Percentiles rank a stretch among this genome's conserved stretches.
phyloP scores from a whole-genome alignment of 2,329 filamentous ascomycete genomes.

The Claviceps spartinae region DNA sequence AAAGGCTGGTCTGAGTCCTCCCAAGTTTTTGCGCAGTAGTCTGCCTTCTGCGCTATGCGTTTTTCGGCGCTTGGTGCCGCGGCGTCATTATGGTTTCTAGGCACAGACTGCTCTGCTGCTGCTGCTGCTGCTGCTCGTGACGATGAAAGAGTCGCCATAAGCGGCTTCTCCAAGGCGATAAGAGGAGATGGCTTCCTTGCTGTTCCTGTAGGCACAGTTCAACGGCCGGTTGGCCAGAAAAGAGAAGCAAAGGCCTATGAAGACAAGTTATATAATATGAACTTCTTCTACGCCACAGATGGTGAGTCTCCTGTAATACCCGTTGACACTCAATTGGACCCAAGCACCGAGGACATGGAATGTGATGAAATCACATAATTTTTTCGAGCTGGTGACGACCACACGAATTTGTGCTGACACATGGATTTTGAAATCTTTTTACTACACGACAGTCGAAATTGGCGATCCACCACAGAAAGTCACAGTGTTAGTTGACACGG shows the following conservation, averaged over 20 bases:
- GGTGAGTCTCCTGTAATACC: slow-evolving; percentile 13
- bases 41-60: slow-evolving; percentile 7
- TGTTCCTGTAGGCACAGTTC: slow-evolving; percentile 21
- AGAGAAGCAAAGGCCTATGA: slow-evolving; percentile 15
- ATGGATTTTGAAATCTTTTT: too few relatives aligned
- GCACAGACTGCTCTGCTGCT: slow-evolving; percentile 1
- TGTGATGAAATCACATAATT: too few relatives aligned
- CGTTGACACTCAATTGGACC: too few relatives aligned
- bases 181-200: slow-evolving; percentile 24
- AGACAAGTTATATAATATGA: slow-evolving; percentile 20
- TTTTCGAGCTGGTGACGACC: background rate
- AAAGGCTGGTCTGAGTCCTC: background rate
- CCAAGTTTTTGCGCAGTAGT: background rate
- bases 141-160: background rate
- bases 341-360: too few relatives aligned
- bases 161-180: slow-evolving; percentile 15
- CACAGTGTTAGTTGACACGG: slow-evolving; percentile 36
- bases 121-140: background rate
- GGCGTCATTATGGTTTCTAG: slow-evolving; percentile 8
- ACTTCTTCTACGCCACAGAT: slow-evolving; percentile 26
- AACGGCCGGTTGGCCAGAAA: slow-evolving; percentile 9
- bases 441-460: slow-evolving; percentile 20
- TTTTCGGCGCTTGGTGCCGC: slow-evolving; percentile 4
- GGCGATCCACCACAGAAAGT: slow-evolving; percentile 29
- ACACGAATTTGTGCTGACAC: background rate